Evolutionary conservation across 345 rosid species (phyloP).

Genomic region (Populus pruinosa): DNA sequence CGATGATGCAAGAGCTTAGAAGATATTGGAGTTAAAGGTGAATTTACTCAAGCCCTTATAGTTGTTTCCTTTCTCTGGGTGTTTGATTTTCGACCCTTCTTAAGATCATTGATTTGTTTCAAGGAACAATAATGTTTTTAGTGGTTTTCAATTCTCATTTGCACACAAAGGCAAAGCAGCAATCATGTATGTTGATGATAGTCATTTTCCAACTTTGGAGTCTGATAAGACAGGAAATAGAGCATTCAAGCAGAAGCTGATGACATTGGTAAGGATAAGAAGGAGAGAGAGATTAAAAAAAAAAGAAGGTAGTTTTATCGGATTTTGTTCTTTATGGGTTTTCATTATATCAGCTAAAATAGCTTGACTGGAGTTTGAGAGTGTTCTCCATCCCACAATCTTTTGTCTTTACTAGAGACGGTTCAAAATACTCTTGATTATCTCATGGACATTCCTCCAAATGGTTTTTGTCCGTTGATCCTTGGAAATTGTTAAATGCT

Average conservation of each 20-base stretch:
- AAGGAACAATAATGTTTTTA: neutral
- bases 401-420: conserved; percentile 25
- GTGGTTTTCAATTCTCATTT: conserved; percentile 1
- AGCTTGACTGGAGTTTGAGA: neutral
- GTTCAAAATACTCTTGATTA: conserved; percentile 14
- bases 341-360: conserved; percentile 23
- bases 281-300: neutral
- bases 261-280: neutral
- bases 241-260: neutral
- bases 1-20: neutral
- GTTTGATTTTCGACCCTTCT: conserved; percentile 16
- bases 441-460: conserved; percentile 21
- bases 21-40: neutral
- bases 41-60: neutral
- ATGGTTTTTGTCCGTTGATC: conserved; percentile 16
- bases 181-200: neutral
- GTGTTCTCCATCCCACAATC: conserved; percentile 10
- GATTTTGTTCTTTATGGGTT: conserved; percentile 10
- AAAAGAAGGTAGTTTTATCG: neutral
- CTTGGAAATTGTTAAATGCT: conserved; percentile 17
- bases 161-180: neutral
- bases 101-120: conserved; percentile 16
- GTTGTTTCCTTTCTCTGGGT: neutral
- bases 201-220: neutral
- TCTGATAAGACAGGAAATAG: neutral